Base-by-base conservation (phyloP, 768 basidiomycete species). In the Myochromella boudieri region DNA sequence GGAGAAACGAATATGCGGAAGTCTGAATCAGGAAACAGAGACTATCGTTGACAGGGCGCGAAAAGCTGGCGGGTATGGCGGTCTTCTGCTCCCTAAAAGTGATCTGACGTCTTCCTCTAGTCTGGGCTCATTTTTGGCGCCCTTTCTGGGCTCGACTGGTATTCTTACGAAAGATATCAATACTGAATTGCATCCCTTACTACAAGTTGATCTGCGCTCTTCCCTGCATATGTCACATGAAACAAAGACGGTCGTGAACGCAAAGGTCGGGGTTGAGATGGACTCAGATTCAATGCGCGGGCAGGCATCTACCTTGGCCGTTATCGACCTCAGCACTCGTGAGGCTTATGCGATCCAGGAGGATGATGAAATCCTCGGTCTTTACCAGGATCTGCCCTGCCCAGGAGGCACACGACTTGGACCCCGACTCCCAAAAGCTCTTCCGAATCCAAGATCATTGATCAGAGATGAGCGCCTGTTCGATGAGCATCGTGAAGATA, bases 391-490 rank as follows among this genome's bases (percentile, higher is more conserved):
- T 34, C 33, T 6, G 33, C 33, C 33, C 14, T 17, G 14, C 5
- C 33, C 14, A 8, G 29, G 29, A 31, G 29, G n/a, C 29, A 8
- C n/a, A 31, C 29, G 8, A 31, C n/a, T 31, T 8, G 29, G 29
- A 31, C 33, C n/a, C n/a, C n/a, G 33, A 5, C 6, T 17, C 14
- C 33, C 14, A 34, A 34, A 33, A 17, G 28, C 24, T 6, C 6
- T 12, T 17, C 15, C 22, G 7, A 60, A 68, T 43, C 53, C 64
- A 1, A 57, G 59, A 48, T 62, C 68, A 12, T 56, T 73, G 34
- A 78, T 88, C 21, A 59, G 82, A 52, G 68, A 76, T 37, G 85
- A 85, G 52, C 71, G 62, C 44, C 51, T 87, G 9, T 78, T 83
- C 47, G 78, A 80, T 20, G 73, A 69, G 40, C 68, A 71, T 6